Base-by-base conservation (phyloP, 139 green algal genomes). In the Nannochloris sp. region DNA sequence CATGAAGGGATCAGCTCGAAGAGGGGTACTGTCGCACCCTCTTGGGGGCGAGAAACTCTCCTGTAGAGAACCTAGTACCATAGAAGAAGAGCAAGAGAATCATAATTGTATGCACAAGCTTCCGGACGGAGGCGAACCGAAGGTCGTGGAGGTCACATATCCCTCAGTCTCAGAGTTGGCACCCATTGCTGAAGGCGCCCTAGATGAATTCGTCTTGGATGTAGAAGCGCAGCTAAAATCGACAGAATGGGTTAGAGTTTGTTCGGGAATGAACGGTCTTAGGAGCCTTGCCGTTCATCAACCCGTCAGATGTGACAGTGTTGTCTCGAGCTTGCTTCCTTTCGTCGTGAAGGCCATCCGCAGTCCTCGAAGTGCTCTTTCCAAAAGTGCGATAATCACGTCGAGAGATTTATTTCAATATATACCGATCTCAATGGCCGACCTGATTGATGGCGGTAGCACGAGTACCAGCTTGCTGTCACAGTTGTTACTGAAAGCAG, bases 401-500 rank as follows among this genome's bases (percentile, higher is more conserved):
- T 40, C 67, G 44, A 46, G 19, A 46, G 78, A 87, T 63, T 40
- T 85, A 3, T 77, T 78, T n/a, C 9, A 15, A 18, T 48, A 25
- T 25, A 75, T 70, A 27, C 60, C 67, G 0, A 58, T 72, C 5
- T 50, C 25, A 9, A 61, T 85, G 66, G 25, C 81, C 44, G 67
- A 63, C 1, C 60, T 60, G 15, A 57, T 76, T 27, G 80, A 85
- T 43, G 37, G 57, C 15, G 81, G 75, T 11, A 78, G 75, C 1
- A 36, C 40, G 16, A 43, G 36, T 16, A 67, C 55, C 48, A 85
- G 75, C 70, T 36, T 83, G 27, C 65, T 87, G 29, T 57, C 49
- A 16, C 75, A 84, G 59, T 61, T 87, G 48, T 70, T 87, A 44
- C 66, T 85, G 55, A 85, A 85, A 57, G 71, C 67, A 27, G 49